These are phyloP conservation scores for Paspalum vaginatum DNA, from an alignment of 176 grass and related monocot genomes.

Conservation along the genomic window DNA sequence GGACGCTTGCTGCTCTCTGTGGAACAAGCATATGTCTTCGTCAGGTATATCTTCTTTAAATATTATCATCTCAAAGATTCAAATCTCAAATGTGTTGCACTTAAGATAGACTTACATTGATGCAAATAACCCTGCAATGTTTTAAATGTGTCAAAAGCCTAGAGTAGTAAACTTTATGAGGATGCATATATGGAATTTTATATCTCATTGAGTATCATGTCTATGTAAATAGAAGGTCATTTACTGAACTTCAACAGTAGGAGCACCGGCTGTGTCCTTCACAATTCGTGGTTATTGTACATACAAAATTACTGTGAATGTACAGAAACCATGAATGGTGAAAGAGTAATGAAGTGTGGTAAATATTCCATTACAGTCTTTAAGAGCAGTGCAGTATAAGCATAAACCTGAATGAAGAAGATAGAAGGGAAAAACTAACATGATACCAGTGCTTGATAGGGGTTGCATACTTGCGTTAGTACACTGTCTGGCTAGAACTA, in stretches of 20 bases:
- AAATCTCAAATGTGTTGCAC: too few species aligned
- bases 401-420: not conserved
- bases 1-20: constrained; percentile 79
- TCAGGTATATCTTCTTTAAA: constrained; percentile 56
- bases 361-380: not conserved
- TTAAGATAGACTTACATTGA: too few species aligned
- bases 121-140: too few species aligned
- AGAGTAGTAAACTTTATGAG: not conserved
- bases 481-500: not conserved
- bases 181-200: constrained; percentile 2
- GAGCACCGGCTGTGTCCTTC: not conserved
- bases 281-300: too few species aligned
- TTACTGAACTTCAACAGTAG: not conserved
- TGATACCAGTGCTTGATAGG: not conserved
- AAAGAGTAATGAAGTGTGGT: not conserved
- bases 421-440: not conserved
- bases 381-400: not conserved
- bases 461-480: not conserved
- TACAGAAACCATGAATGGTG: not conserved
- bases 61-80: too few species aligned
- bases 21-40: constrained; percentile 94
- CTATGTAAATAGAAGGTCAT: not conserved
- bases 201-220: not conserved
- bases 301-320: constrained; percentile 2
- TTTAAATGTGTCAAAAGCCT: not conserved